These are phyloP conservation scores for Ricinus communis DNA, from an alignment of 345 rosid genomes.

Conservation along the genomic window DNA sequence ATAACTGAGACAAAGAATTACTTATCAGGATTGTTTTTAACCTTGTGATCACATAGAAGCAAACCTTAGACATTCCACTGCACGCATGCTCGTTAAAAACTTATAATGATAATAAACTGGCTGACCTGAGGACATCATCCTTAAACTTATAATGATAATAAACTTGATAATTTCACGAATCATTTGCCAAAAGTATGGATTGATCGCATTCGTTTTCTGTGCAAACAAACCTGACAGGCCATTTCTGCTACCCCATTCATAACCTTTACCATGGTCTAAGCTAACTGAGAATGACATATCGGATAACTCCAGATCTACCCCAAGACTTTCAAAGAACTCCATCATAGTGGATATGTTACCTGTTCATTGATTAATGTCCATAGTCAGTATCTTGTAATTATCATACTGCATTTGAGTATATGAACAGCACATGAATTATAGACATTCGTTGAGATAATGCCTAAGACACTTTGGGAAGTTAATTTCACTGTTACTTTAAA, in stretches of 20 bases:
- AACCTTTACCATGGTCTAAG: conserved; percentile 67
- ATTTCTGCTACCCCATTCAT: conserved; percentile 89
- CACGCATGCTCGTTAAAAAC: conserved; percentile 5
- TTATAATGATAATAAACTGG: not conserved
- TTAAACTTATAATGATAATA: too few relatives aligned
- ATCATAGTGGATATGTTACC: conserved; percentile 94
- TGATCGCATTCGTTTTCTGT: conserved; percentile 56
- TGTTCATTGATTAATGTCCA: conserved; percentile 29
- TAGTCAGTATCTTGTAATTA: too few relatives aligned
- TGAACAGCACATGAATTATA: too few relatives aligned
- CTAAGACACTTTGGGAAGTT: too few relatives aligned
- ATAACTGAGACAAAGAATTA: conserved; percentile 35
- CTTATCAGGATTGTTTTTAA: not conserved
- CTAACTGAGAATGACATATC: conserved; percentile 91
- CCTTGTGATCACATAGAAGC: too few relatives aligned
- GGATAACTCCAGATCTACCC: conserved; percentile 74
- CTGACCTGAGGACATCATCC: conserved; percentile 58
- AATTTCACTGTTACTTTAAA: too few relatives aligned
- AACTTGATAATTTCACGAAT: conserved; percentile 59
- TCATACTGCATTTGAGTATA: too few relatives aligned
- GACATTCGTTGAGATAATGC: too few relatives aligned
- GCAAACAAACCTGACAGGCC: conserved; percentile 74
- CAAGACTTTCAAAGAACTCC: conserved; percentile 80
- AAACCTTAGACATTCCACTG: too few relatives aligned
- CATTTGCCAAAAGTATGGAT: conserved; percentile 85